phyloP scores from a whole-genome alignment of 2,329 filamentous ascomycete species.

The Ophiocordyceps sinensis region DNA sequence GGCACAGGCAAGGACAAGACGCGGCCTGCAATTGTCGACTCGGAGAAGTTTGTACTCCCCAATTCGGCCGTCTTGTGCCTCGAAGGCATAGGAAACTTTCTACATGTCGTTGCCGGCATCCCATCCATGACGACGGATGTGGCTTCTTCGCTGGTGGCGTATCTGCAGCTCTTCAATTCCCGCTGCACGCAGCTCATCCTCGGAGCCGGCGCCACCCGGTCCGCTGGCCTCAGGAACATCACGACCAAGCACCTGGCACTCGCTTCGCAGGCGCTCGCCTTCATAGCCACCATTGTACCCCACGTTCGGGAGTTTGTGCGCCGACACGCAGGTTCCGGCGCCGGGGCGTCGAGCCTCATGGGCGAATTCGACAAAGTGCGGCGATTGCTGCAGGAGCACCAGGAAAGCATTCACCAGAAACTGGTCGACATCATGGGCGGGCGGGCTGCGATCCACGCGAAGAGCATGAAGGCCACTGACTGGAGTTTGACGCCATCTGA shows the following conservation, averaged over 20 bases:
- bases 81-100: conserved; percentile 65
- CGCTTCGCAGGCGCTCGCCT: conserved; percentile 76
- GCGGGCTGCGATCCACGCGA: conserved; percentile 59
- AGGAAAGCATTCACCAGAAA: conserved; percentile 82
- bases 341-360: conserved; percentile 45
- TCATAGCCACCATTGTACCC: conserved; percentile 74
- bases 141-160: conserved; percentile 64
- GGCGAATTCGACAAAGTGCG: conserved; percentile 82
- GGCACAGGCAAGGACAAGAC: conserved; percentile 46
- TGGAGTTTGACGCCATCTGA: conserved; percentile 45
- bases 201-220: conserved; percentile 78
- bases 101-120: conserved; percentile 70
- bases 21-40: conserved; percentile 64
- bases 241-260: conserved; percentile 90
- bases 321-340: conserved; percentile 47
- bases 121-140: conserved; percentile 83
- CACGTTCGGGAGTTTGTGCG: conserved; percentile 86
- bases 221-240: conserved; percentile 87
- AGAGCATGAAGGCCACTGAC: conserved; percentile 57
- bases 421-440: conserved; percentile 83
- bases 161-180: conserved; percentile 88
- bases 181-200: conserved; percentile 93
- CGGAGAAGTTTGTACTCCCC: conserved; percentile 74
- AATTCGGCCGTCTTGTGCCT: conserved; percentile 72
- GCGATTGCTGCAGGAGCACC: conserved; percentile 74